Conservation (phyloP, 495 filamentous ascomycete genomes). For the Neurospora sp. region DNA sequence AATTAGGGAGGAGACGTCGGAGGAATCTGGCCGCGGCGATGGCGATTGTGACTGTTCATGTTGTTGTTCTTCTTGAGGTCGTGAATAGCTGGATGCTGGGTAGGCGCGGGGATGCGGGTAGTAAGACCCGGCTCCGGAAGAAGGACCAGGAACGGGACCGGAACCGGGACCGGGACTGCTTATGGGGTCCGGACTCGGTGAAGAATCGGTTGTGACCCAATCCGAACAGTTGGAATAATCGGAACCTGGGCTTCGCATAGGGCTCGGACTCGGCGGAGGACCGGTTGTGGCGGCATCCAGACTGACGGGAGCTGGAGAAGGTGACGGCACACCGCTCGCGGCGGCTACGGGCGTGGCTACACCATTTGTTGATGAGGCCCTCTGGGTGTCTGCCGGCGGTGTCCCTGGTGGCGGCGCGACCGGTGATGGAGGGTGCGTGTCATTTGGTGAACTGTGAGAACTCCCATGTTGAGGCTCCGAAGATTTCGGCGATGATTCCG, state of each 20-base stretch:
- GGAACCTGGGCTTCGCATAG: not conserved
- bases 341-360: not conserved
- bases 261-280: not conserved
- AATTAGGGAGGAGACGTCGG: not conserved
- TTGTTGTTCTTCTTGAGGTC: not conserved
- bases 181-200: not conserved
- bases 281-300: not conserved
- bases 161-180: not conserved
- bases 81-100: not conserved
- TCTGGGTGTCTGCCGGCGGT: not conserved
- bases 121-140: not conserved
- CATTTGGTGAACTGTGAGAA: not conserved
- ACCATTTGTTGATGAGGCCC: not conserved
- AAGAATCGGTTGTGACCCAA: not conserved
- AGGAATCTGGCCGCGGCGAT: not conserved
- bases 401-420: not conserved
- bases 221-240: not conserved
- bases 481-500: not conserved
- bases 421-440: not conserved
- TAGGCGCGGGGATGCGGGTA: not conserved
- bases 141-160: not conserved
- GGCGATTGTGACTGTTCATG: not conserved
- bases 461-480: not conserved
- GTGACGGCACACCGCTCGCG: not conserved
- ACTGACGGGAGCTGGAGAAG: not conserved